Base-by-base conservation (phyloP, 768 basidiomycete species). In the Mycena belliarum region DNA sequence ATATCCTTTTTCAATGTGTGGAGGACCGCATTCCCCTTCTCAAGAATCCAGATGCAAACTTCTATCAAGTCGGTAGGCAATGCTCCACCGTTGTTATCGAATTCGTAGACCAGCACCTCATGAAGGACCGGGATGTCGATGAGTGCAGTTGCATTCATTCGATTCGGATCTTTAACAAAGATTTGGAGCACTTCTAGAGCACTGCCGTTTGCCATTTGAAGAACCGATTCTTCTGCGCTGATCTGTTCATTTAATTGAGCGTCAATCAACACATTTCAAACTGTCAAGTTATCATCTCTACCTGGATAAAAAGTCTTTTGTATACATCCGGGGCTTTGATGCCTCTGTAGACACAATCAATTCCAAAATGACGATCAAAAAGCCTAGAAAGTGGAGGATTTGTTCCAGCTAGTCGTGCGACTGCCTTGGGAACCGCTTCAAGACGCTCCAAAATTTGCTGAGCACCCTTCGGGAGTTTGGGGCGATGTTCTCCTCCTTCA, bases 201-300 rank as follows among this genome's bases (percentile, higher is more conserved):
- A 15, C 60, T 46, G 26, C 58, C 23, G 28, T 55, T 67, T 3
- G 55, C 48, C 48, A 67, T 49, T 42, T 67, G 66, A 2, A 69
- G 40, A 9, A 69, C 64, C 1, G 68, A 69, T 44, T 59, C 67
- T 54, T 68, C 68, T 1, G 61, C 65, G 12, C 57, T 49, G 25
- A 69, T 37, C 68, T 68, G n/a, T 6, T 7, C 16, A 11, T 26
- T 9, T 43, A n/a, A n/a, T n/a, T n/a, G n/a, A n/a, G n/a, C n/a
- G n/a, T n/a, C n/a, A n/a, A n/a, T n/a, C n/a, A n/a, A n/a, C n/a
- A n/a, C n/a, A n/a, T n/a, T n/a, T n/a, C n/a, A n/a, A n/a, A n/a
- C n/a, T n/a, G n/a, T n/a, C n/a, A n/a, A n/a, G n/a, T n/a, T n/a
- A n/a, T n/a, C n/a, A n/a, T n/a, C n/a, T 37, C 16, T 3, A 64